A percentile compares a stretch with the other conserved stretches of the same genome.
phyloP scores from a whole-genome alignment of 192 early-diverging fungal species.

The Backusella luteola region DNA sequence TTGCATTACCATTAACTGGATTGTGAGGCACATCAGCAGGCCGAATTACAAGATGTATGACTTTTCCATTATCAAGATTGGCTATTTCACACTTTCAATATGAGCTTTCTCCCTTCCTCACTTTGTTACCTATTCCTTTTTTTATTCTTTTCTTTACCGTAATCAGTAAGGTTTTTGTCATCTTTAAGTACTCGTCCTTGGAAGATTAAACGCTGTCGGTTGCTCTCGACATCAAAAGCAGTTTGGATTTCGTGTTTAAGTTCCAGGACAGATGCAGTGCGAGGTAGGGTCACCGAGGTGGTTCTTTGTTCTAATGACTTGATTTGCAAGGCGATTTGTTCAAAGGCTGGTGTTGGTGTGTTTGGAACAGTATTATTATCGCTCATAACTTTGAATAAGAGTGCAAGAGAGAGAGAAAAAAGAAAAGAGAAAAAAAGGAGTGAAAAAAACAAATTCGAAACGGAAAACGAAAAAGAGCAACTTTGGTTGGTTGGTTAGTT shows the following conservation, averaged over 20 bases:
- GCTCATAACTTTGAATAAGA: not conserved
- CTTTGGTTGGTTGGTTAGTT: not conserved
- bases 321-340: slow-evolving; percentile 24
- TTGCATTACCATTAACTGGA: slow-evolving; percentile 41
- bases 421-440: not conserved
- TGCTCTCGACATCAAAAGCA: slow-evolving; percentile 38
- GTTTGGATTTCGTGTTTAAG: slow-evolving; percentile 42
- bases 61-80: slow-evolving; percentile 48
- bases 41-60: slow-evolving; percentile 49
- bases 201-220: slow-evolving; percentile 50
- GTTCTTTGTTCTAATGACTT: slow-evolving; percentile 36
- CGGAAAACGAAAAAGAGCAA: too few relatives aligned
- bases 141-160: slow-evolving; percentile 31
- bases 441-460: not conserved
- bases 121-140: not conserved
- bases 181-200: slow-evolving; percentile 46
- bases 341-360: not conserved
- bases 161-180: slow-evolving; percentile 42
- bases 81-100: not conserved
- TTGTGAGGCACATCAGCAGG: slow-evolving; percentile 47
- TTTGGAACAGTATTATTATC: not conserved
- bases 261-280: slow-evolving; percentile 40
- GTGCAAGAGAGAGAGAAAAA: not conserved
- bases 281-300: slow-evolving; percentile 36
- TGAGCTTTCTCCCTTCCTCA: too few relatives aligned